Percentiles rank a stretch among this genome's conserved stretches.
phyloP scores from a whole-genome alignment of 108 stramenopile genomes.

The Skeletonema menzelii region DNA sequence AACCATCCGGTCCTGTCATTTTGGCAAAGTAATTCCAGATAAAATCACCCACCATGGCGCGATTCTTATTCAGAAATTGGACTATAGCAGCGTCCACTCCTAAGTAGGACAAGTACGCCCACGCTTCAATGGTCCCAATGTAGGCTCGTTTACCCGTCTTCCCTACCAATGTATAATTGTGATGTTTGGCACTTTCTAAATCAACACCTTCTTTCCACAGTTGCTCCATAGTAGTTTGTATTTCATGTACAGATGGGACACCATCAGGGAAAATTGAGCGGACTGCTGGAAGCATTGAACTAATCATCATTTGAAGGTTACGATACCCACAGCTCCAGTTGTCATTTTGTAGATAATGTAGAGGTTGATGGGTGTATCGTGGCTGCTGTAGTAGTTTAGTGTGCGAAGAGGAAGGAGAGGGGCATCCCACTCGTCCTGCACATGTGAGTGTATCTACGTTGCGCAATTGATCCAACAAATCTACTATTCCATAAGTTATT shows the following conservation, averaged over 20 bases:
- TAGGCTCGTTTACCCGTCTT: conserved; percentile 26
- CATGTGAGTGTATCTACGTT: neutral
- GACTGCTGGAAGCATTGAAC: conserved; percentile 52
- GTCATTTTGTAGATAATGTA: conserved; percentile 62
- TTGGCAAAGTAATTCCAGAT: conserved; percentile 62
- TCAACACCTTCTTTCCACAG: conserved; percentile 77
- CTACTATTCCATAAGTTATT: neutral
- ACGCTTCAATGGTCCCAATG: conserved; percentile 85
- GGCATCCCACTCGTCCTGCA: neutral
- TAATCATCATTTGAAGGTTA: conserved; percentile 80
- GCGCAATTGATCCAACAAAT: neutral
- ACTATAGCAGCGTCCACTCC: conserved; percentile 72
- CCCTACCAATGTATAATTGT: conserved; percentile 47
- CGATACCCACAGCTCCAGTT: conserved; percentile 83
- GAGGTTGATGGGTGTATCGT: conserved; percentile 21
- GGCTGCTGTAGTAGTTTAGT: conserved; percentile 38
- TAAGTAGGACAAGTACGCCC: conserved; percentile 55
- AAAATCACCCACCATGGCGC: conserved; percentile 51
- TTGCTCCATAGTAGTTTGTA: conserved; percentile 62
- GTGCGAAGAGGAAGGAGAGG: neutral
- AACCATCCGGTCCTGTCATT: conserved; percentile 5
- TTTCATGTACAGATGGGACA: conserved; percentile 54
- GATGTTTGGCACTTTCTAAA: conserved; percentile 64
- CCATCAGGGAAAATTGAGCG: conserved; percentile 39
- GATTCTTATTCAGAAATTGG: conserved; percentile 74